A percentile compares a stretch with the other conserved stretches of the same genome.
phyloP scores from a whole-genome alignment of 192 early-diverging fungal species.

The Haplosporangium gracile region DNA sequence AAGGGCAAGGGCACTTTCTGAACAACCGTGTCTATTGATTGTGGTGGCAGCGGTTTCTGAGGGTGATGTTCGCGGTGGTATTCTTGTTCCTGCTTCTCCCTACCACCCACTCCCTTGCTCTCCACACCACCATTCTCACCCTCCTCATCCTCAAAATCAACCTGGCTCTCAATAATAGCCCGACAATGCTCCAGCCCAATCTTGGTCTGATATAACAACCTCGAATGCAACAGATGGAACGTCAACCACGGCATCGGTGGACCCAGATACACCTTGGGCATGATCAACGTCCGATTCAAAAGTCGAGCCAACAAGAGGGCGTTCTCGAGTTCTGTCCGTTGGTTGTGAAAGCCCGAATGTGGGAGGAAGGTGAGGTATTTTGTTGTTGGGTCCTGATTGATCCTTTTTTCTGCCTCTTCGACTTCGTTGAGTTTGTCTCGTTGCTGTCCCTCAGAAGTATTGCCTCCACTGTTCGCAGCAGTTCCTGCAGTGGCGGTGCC shows the following conservation, averaged over 20 bases:
- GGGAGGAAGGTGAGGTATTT: slow-evolving; percentile 63
- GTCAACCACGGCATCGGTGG: slow-evolving; percentile 67
- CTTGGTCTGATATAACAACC: slow-evolving; percentile 66
- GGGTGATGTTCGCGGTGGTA: slow-evolving; percentile 10
- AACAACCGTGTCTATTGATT: background rate
- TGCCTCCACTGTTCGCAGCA: background rate
- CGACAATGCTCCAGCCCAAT: slow-evolving; percentile 66
- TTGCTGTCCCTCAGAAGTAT: background rate
- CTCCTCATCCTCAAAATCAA: background rate
- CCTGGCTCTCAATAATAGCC: slow-evolving; percentile 38
- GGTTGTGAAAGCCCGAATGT: slow-evolving; percentile 70
- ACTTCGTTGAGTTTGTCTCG: background rate
- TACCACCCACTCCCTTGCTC: background rate
- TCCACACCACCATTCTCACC: background rate
- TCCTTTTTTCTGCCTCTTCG: background rate
- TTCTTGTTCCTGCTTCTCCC: background rate
- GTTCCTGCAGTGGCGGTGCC: background rate
- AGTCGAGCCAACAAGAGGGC: slow-evolving; percentile 59
- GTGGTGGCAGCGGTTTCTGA: background rate
- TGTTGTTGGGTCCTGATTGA: slow-evolving; percentile 20
- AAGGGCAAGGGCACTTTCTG: background rate
- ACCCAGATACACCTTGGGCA: slow-evolving; percentile 65
- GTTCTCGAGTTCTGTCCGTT: slow-evolving; percentile 64
- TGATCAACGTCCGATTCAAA: slow-evolving; percentile 65
- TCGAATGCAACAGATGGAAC: slow-evolving; percentile 58